These are phyloP conservation scores for Casuarina cunninghamiana DNA, from an alignment of 306 rosid species.

Conservation along the genomic window DNA sequence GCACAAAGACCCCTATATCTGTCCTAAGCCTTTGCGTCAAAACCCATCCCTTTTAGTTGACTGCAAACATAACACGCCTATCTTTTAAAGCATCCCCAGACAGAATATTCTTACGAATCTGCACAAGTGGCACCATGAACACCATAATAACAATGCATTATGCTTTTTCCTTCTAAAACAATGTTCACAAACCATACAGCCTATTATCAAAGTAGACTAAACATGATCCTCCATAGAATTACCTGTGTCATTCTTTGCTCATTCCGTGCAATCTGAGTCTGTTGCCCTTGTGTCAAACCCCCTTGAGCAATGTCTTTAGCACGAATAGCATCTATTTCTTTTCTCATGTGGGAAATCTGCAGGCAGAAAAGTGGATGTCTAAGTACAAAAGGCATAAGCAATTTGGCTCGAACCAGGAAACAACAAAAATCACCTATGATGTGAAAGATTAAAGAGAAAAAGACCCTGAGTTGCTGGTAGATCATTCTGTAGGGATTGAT, in stretches of 20 bases:
- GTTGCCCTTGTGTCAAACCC: slow-evolving; percentile 97
- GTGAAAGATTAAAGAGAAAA: neutral
- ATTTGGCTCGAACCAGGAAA: slow-evolving; percentile 9
- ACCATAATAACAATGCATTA: neutral
- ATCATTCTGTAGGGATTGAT: neutral
- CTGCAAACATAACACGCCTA: too few relatives aligned
- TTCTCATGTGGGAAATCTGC: slow-evolving; percentile 90
- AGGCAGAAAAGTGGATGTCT: slow-evolving; percentile 17
- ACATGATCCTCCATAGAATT: slow-evolving; percentile 6
- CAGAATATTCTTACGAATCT: too few relatives aligned
- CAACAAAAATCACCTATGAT: slow-evolving; percentile 4
- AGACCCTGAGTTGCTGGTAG: neutral
- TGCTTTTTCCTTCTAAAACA: neutral
- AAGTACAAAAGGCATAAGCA: slow-evolving; percentile 4
- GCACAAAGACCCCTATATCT: neutral
- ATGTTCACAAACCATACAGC: neutral
- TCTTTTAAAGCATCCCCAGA: too few relatives aligned
- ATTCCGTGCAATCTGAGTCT: slow-evolving; percentile 93
- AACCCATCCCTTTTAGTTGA: too few relatives aligned
- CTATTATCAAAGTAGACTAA: slow-evolving; percentile 3
- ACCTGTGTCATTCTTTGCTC: slow-evolving; percentile 94
- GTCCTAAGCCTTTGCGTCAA: neutral
- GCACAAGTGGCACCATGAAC: too few relatives aligned
- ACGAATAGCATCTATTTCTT: slow-evolving; percentile 92
- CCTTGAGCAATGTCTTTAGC: slow-evolving; percentile 96